These are phyloP conservation scores for Arthrobotrys entomopaga DNA, from an alignment of 2,329 filamentous ascomycete species.

Conservation along the genomic window DNA sequence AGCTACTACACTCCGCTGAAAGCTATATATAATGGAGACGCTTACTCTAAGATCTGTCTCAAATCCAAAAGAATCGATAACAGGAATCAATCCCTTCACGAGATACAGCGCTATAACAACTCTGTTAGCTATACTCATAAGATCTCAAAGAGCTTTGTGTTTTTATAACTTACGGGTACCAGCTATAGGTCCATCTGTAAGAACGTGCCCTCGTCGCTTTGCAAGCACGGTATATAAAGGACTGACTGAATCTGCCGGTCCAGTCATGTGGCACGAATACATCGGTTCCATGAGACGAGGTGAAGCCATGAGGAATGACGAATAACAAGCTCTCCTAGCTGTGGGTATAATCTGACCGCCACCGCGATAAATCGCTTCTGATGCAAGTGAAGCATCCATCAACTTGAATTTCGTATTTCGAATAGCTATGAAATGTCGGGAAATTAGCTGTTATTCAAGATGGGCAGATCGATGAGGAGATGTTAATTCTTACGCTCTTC, in stretches of 20 bases:
- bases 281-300: slow-evolving; percentile 96
- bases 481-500: slow-evolving; percentile 80
- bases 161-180: slow-evolving; percentile 71
- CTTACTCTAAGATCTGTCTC: slow-evolving; percentile 84
- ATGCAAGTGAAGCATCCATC: slow-evolving; percentile 85
- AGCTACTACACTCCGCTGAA: background rate
- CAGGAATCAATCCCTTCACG: slow-evolving; percentile 88
- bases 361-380: slow-evolving; percentile 91
- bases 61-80: slow-evolving; percentile 97
- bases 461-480: slow-evolving; percentile 57
- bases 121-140: slow-evolving; percentile 13
- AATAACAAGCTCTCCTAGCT: slow-evolving; percentile 89
- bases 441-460: slow-evolving; percentile 54
- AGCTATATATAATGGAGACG: background rate
- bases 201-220: slow-evolving; percentile 86
- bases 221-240: slow-evolving; percentile 92
- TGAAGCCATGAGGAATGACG: slow-evolving; percentile 95
- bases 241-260: slow-evolving; percentile 86
- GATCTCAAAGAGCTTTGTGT: background rate
- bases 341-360: slow-evolving; percentile 98
- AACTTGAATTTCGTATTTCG: slow-evolving; percentile 98
- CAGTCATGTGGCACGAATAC: slow-evolving; percentile 91
- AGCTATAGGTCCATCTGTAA: slow-evolving; percentile 92
- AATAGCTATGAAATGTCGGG: slow-evolving; percentile 73
- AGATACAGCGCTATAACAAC: slow-evolving; percentile 74